These are phyloP conservation scores for cucumber (Cucumis sativus) DNA, from an alignment of 306 rosid genomes.

Conservation along the genomic window DNA sequence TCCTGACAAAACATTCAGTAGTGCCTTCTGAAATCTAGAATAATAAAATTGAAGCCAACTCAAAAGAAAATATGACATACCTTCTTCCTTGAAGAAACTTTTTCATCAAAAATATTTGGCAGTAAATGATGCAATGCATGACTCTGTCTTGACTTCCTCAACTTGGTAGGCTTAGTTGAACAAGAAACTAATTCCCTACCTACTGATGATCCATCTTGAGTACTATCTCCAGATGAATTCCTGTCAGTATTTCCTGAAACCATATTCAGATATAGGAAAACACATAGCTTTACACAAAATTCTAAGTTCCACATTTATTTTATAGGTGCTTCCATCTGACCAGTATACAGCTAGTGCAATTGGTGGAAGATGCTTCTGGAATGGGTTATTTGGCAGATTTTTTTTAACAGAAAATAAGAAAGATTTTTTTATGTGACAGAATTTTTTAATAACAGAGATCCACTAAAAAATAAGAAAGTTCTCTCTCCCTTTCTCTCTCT, in stretches of 20 bases:
- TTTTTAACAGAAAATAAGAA: not conserved
- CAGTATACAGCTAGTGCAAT: not conserved
- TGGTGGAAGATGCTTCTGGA: not conserved
- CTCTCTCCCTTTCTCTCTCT: too few relatives aligned
- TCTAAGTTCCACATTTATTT: not conserved
- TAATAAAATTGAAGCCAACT: not conserved
- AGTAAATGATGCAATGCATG: constrained; percentile 13
- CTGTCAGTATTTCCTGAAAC: constrained; percentile 31
- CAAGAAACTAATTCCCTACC: constrained; percentile 6
- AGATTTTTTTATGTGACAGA: too few relatives aligned
- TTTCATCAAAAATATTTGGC: constrained; percentile 44
- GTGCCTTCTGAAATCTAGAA: not conserved
- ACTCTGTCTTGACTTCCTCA: constrained; percentile 13
- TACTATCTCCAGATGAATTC: constrained; percentile 12
- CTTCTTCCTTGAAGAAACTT: constrained; percentile 57
- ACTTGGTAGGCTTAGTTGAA: constrained; percentile 15
- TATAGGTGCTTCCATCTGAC: not conserved
- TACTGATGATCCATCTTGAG: constrained; percentile 6
- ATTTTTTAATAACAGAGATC: too few relatives aligned
- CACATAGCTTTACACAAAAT: not conserved
- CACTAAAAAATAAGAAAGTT: too few relatives aligned
- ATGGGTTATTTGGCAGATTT: not conserved
- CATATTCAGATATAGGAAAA: constrained; percentile 7
- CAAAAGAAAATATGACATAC: constrained; percentile 19
- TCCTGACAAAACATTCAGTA: not conserved